Evolutionary conservation across 495 filamentous ascomycete genomes (phyloP), one percentile per base, ranked within the genome.

Genomic region (Xylona heveae): DNA sequence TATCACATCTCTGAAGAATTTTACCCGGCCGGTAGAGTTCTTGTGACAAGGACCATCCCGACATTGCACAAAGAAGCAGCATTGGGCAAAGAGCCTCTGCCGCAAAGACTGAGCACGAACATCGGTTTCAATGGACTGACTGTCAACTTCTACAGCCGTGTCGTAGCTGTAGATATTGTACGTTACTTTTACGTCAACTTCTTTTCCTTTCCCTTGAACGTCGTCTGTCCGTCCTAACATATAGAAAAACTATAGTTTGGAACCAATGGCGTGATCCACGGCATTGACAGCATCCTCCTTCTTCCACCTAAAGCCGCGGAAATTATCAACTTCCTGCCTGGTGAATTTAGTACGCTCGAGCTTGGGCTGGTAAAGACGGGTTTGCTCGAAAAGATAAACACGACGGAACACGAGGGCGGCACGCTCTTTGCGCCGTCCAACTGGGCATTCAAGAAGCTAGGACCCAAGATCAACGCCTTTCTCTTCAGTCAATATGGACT

Each of bases 251-350:
- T 23, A 21, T 27, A 68, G 60, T 57, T 59, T 42, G 62, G 54
- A 19, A 64, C 63, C 27, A 91, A 92, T 52, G 83, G 83, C 30
- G 52, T 88, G 5, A 66, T 91, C 46, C 82, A 92, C 56, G 71
- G 61, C 34, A 48, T 92, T 33, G 64, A 79, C 53, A 52, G 46
- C 35, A 52, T 84, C 34, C 62, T 94, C 19, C 40, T 84, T 19
- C 81, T 79, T 6, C 84, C 83, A 7, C 74, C 75, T 0, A 47
- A 51, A 0, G 58, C 61, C 10, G 47, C 59, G 22, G 57, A 58
- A 3, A 55, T 78, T 6, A 57, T 92, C 39, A 56, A 71, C 15
- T 50, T 78, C 14, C 52, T 84, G 24, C 83, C 83, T 0, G 47
- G 52, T 20, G 58, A 70, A 30, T 88, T 91, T 57, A 74, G 65